These are phyloP conservation scores for Chenopodium formosanum DNA, from an alignment of 148 eudicot genomes.

Conservation along the genomic window DNA sequence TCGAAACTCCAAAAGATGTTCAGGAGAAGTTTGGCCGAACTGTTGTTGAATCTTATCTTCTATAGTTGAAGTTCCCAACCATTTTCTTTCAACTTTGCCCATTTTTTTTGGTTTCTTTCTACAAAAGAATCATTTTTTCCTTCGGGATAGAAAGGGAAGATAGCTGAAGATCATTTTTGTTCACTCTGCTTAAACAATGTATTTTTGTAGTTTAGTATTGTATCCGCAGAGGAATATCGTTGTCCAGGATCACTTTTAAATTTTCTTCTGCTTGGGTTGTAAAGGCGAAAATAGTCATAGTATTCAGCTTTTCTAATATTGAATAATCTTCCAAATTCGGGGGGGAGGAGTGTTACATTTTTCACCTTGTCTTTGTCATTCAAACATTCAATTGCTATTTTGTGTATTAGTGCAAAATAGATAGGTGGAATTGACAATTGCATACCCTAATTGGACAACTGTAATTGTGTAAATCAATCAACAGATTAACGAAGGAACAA, in stretches of 20 bases:
- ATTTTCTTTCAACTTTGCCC: not conserved
- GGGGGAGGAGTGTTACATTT: not conserved
- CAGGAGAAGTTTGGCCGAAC: conserved; percentile 94
- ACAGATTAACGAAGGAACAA: no score
- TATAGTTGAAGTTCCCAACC: conserved; percentile 33
- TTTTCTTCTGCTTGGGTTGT: not conserved
- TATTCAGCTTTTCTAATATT: not conserved
- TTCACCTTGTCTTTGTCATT: not conserved
- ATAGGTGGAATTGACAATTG: no score
- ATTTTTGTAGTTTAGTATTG: conserved; percentile 3
- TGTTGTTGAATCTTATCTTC: conserved; percentile 81
- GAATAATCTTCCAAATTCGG: not conserved
- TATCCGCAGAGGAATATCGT: not conserved
- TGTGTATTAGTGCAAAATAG: no score
- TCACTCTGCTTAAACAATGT: not conserved
- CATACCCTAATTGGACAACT: no score
- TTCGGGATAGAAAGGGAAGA: not conserved
- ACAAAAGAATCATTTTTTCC: not conserved
- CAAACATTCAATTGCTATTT: not conserved
- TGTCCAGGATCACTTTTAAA: not conserved
- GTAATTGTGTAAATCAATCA: no score
- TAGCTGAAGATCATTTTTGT: not conserved
- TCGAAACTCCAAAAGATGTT: conserved; percentile 93
- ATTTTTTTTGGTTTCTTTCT: not conserved
- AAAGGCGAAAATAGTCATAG: not conserved